Base-by-base conservation (phyloP, 768 basidiomycete genomes). In the Suillus sp. region DNA sequence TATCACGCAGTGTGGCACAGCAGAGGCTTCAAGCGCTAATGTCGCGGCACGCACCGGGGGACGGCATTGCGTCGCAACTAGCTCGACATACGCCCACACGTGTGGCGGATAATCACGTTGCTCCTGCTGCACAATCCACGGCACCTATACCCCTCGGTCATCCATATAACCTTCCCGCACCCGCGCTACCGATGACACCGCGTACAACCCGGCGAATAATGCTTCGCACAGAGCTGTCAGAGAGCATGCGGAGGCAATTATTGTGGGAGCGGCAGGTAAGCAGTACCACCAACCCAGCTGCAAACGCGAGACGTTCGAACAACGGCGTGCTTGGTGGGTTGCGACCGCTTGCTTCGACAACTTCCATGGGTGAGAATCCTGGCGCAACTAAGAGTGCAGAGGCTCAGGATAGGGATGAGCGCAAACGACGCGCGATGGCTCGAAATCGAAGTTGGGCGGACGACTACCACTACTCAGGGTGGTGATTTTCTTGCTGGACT, bases 171-270 rank as follows among this genome's bases (percentile, higher is more conserved):
- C 82, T 93, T 30, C 92, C 92, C 0, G 80, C 83, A 13, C 78
- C 84, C 37, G 77, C 81, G 0, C 78, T 84, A 20, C 91, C 92
- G 2, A 89, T 90, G 67, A 93, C 92, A 1, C 95, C 95, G 0
- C 86, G 91, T 40, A 93, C 95, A 48, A 95, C 93, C 3, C 84
- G 95, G 2, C 81, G 92, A 57, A 83, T 85, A 67, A 96, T 96
- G 92, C 80, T 96, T 53, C 81, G 87, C 61, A 90, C 88, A 4
- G 95, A 96, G 75, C 79, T 96, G 71, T 89, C 90, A 37, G 95
- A 96, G 76, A 90, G 88, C 63, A 77, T 96, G 65, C 81, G 95
- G 25, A 80, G 90, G 53, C 91, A 95, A 68, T 72, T 95, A 62
- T 76, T 95, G 6, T 93, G 92, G 92, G 91, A 89, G 67, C 81